phyloP scores from a whole-genome alignment of 805 yeast species.

The Scheffersomyces amazonensis region DNA sequence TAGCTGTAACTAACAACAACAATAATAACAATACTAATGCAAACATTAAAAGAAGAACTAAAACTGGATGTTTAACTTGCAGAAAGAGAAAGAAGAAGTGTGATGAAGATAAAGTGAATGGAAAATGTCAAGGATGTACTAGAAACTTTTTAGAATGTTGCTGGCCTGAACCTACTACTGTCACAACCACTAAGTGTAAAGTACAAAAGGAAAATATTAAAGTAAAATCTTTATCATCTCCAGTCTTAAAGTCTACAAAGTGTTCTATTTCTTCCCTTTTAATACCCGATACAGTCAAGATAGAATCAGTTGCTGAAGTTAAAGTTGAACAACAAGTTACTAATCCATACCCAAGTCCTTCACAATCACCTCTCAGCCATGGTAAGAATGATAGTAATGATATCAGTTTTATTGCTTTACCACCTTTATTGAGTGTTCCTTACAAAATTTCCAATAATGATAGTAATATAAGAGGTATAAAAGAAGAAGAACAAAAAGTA shows the following conservation, averaged over 20 bases:
- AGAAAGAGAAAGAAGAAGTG: conserved; percentile 65
- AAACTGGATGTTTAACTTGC: conserved; percentile 60
- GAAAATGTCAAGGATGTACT: conserved; percentile 44
- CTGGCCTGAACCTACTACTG: conserved; percentile 30
- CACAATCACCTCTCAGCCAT: conserved; percentile 22
- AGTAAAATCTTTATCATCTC: conserved; percentile 1
- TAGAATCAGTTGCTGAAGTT: background rate
- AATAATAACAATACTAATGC: background rate
- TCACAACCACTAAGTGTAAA: conserved; percentile 4
- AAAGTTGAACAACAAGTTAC: conserved; percentile 12
- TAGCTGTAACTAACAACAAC: background rate
- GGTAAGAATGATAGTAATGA: conserved; percentile 15
- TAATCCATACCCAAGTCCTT: conserved; percentile 29
- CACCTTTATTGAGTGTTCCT: conserved; percentile 11
- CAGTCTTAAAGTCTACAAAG: conserved; percentile 14
- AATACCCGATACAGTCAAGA: background rate
- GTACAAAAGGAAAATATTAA: conserved; percentile 1
- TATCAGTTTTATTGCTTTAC: conserved; percentile 13
- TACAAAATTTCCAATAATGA: conserved; percentile 7
- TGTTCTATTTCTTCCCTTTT: conserved; percentile 9
- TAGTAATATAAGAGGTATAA: conserved; percentile 9
- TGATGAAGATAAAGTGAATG: conserved; percentile 45
- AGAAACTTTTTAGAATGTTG: conserved; percentile 43
- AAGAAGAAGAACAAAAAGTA: background rate
- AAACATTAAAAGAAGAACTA: conserved; percentile 30